Evolutionary conservation across 2,329 filamentous ascomycete genomes (phyloP).

Genomic region (Fusarium piperis): DNA sequence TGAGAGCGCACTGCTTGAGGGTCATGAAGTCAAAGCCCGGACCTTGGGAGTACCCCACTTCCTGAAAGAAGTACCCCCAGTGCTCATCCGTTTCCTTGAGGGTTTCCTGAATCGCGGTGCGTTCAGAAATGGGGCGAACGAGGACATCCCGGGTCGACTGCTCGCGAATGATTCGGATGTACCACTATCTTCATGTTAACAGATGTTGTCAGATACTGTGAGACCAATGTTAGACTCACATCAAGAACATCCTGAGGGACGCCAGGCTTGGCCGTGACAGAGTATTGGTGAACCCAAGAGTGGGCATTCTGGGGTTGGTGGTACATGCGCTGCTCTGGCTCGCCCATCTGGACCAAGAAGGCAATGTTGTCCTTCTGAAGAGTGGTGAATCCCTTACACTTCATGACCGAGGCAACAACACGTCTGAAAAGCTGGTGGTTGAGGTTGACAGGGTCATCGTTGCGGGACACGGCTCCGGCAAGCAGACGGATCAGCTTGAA

Average conservation of each 20-base stretch:
- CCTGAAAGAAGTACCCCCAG: conserved; percentile 64
- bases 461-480: conserved; percentile 51
- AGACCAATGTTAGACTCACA: conserved; percentile 51
- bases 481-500: conserved; percentile 60
- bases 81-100: conserved; percentile 52
- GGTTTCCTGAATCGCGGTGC: conserved; percentile 49
- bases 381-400: conserved; percentile 69
- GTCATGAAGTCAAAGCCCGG: conserved; percentile 58
- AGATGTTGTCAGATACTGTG: background rate
- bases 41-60: conserved; percentile 55
- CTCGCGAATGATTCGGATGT: conserved; percentile 64
- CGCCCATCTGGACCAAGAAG: conserved; percentile 50
- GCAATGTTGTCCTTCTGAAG: conserved; percentile 70
- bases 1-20: conserved; percentile 55
- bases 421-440: conserved; percentile 64
- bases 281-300: conserved; percentile 63
- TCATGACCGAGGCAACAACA: conserved; percentile 61
- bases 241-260: conserved; percentile 63
- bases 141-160: conserved; percentile 57
- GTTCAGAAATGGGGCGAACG: conserved; percentile 53
- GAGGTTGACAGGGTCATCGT: conserved; percentile 55
- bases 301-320: conserved; percentile 60
- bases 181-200: conserved; percentile 57
- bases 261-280: conserved; percentile 59
- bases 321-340: conserved; percentile 49